Conservation (phyloP, 2,329 filamentous ascomycete genomes). For the Cordyceps tenuipes region DNA sequence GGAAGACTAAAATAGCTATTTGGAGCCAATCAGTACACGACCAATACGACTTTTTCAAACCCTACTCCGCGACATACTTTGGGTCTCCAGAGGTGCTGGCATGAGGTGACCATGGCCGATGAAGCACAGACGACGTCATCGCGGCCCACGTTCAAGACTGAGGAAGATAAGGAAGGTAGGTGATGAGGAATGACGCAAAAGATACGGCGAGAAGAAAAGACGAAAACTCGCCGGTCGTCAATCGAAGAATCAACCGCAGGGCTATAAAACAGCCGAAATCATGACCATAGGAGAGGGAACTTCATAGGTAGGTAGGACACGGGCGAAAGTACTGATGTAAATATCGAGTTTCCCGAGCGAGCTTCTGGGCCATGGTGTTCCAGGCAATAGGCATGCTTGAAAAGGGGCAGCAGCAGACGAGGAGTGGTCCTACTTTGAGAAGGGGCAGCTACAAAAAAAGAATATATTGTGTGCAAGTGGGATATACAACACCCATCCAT, state of each 20-base stretch:
- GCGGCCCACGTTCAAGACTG: background rate
- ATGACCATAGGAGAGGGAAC: background rate
- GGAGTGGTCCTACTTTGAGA: background rate
- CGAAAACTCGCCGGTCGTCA: background rate
- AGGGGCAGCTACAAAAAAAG: background rate
- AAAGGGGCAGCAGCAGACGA: background rate
- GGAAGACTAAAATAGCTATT: constrained; percentile 27
- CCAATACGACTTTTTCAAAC: background rate
- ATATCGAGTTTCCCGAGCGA: background rate
- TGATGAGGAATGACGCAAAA: background rate
- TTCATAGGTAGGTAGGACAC: background rate
- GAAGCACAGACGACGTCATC: constrained; percentile 7
- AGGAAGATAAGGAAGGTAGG: background rate
- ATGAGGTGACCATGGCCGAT: constrained; percentile 9
- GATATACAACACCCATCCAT: background rate
- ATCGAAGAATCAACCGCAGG: background rate
- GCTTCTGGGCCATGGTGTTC: background rate
- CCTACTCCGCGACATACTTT: background rate
- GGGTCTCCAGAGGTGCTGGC: background rate
- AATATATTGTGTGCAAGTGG: constrained; percentile 1
- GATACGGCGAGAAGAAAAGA: background rate
- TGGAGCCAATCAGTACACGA: background rate
- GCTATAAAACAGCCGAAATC: background rate
- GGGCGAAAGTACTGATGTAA: background rate
- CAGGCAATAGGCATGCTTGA: no score